Evolutionary conservation across 2,329 filamentous ascomycete species (phyloP), one percentile per base, ranked within the genome.

Genomic region (Calonectria honghensis): DNA sequence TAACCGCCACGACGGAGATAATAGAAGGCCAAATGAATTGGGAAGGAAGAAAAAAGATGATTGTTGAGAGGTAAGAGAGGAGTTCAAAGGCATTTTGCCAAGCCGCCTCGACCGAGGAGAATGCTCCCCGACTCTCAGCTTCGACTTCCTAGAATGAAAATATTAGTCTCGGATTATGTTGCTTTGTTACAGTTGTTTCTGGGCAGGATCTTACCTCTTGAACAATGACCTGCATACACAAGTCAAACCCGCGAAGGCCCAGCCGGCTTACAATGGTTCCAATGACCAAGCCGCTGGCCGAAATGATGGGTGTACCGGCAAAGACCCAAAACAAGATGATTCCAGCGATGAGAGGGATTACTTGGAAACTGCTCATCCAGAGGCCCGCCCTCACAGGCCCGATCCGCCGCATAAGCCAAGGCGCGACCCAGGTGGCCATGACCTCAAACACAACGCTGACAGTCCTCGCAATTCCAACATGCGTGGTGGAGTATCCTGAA

Each of bases 21-120:
- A 90, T 81, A 0, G 90, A 89, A 0, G 93, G 93, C 81, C 89
- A 92, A 65, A 86, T 86, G 81, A 95, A 95, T 76, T 94, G 88
- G 2, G 89, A 87, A 0, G 93, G 93, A 0, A 84, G 83, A 1
- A 89, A 86, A 73, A 92, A 94, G 2, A 92, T 79, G 71, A 94
- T 91, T 0, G 94, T 95, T 0, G 89, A 88, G 0, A 87, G 87
- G 79, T 91, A 95, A 0, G 93, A 92, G 0, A 92, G 81, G 29
- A 95, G 86, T 81, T 95, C 93, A 74, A 94, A 95, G 0, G 90
- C 77, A 72, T 92, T 95, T 80, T 95, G 93, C 27, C 92, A 87
- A 0, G 91, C 89, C 18, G 91, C 89, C 81, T 95, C 94, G 4
- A 91, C 88, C 0, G 92, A 86, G 0, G 93, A 95, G 77, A 96